These are phyloP conservation scores for Acanthamoeba culbertsoni DNA, from an alignment of 208 protist genomes.

Conservation along the genomic window DNA sequence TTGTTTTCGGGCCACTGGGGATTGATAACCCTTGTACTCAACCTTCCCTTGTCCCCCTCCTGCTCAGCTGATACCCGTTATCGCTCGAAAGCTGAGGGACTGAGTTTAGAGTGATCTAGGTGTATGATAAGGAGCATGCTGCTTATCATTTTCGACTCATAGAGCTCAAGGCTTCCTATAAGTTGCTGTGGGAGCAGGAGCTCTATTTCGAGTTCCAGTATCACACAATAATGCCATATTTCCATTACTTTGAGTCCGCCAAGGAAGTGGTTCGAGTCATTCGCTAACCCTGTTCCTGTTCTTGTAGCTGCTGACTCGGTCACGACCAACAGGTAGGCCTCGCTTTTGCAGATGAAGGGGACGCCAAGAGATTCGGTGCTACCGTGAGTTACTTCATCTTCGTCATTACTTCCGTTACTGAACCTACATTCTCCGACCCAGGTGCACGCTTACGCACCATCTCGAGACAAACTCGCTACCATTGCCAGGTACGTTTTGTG, in stretches of 20 bases:
- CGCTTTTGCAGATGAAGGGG: slow-evolving; percentile 7
- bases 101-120: neutral
- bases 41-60: neutral
- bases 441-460: neutral
- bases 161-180: neutral
- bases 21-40: neutral
- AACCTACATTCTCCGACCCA: too few species aligned
- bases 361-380: neutral
- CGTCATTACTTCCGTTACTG: too few species aligned
- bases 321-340: neutral
- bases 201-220: slow-evolving; percentile 46
- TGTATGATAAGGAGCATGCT: neutral
- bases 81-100: too few species aligned
- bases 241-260: slow-evolving; percentile 4
- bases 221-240: neutral
- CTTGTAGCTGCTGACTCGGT: neutral
- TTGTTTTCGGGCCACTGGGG: too few species aligned
- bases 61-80: too few species aligned
- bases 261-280: neutral
- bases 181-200: neutral
- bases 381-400: neutral
- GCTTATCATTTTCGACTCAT: slow-evolving; percentile 8
- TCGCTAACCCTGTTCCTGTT: neutral
- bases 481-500: neutral
- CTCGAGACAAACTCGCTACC: neutral